These are phyloP conservation scores for Mycena floridula DNA, from an alignment of 768 basidiomycete species.

Conservation along the genomic window DNA sequence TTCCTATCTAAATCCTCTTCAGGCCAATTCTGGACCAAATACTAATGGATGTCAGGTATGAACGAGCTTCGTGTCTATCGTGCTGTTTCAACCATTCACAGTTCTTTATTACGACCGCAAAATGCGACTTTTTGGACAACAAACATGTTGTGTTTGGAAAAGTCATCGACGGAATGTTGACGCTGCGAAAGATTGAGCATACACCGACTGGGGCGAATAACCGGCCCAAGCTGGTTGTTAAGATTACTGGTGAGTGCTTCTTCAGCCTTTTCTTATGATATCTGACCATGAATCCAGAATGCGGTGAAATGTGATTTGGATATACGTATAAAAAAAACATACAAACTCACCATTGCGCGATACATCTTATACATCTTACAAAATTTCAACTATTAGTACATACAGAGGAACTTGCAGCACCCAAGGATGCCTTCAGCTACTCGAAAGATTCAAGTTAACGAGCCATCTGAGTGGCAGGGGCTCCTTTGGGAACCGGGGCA, in stretches of 20 bases:
- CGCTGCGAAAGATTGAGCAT: conserved; percentile 93
- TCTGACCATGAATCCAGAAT: too few species aligned
- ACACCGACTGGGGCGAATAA: conserved; percentile 90
- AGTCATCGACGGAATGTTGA: conserved; percentile 91
- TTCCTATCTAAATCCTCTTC: conserved; percentile 4
- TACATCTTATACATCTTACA: too few species aligned
- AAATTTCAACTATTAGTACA: too few species aligned
- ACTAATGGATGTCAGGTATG: conserved; percentile 87
- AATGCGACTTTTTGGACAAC: conserved; percentile 93
- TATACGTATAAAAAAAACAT: too few species aligned
- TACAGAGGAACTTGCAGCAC: too few species aligned
- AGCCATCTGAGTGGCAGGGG: conserved; percentile 41
- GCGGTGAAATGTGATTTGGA: too few species aligned
- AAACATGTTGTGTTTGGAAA: conserved; percentile 93
- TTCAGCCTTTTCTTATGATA: too few species aligned
- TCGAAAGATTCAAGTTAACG: conserved; percentile 24
- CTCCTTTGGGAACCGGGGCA: conserved; percentile 50
- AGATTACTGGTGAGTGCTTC: conserved; percentile 67
- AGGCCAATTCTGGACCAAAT: conserved; percentile 94
- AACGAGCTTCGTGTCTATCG: background rate
- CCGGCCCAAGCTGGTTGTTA: conserved; percentile 81
- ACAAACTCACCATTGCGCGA: too few species aligned
- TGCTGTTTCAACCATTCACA: conserved; percentile 21
- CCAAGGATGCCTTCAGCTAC: too few species aligned
- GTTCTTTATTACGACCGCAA: conserved; percentile 96